These are phyloP conservation scores for Dactylellina haptotyla DNA, from an alignment of 2,329 filamentous ascomycete genomes.

Conservation along the genomic window DNA sequence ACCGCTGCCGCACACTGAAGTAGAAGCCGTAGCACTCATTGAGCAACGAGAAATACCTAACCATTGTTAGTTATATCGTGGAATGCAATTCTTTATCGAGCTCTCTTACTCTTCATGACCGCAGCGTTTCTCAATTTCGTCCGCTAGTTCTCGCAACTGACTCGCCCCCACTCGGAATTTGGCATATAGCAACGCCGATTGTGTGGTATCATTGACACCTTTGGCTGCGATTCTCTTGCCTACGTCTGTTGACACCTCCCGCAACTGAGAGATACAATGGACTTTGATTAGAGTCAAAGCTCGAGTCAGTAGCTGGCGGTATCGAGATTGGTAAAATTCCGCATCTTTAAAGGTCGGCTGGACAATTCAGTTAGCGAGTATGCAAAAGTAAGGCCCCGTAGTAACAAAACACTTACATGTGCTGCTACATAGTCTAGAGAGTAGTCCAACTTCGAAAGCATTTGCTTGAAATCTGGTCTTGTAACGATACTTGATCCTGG, in stretches of 20 bases:
- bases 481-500: conserved; percentile 90
- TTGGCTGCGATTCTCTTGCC: conserved; percentile 68
- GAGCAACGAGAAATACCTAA: conserved; percentile 57
- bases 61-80: conserved; percentile 22
- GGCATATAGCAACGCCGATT: conserved; percentile 76
- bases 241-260: conserved; percentile 71
- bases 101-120: conserved; percentile 69
- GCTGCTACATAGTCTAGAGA: conserved; percentile 92
- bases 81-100: conserved; percentile 69
- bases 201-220: conserved; percentile 76
- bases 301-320: conserved; percentile 64
- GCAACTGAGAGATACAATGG: conserved; percentile 72
- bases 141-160: conserved; percentile 72
- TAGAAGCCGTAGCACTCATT: conserved; percentile 58
- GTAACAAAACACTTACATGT: conserved; percentile 69
- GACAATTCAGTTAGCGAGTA: neutral
- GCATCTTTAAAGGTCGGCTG: conserved; percentile 56
- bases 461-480: conserved; percentile 84
- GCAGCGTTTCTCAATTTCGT: conserved; percentile 75
- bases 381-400: neutral
- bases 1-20: conserved; percentile 55
- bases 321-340: conserved; percentile 64
- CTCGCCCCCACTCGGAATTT: conserved; percentile 75
- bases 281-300: conserved; percentile 74
- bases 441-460: conserved; percentile 85